Conservation (phyloP, 179 eudicot species). For the Actinidia arguta region DNA sequence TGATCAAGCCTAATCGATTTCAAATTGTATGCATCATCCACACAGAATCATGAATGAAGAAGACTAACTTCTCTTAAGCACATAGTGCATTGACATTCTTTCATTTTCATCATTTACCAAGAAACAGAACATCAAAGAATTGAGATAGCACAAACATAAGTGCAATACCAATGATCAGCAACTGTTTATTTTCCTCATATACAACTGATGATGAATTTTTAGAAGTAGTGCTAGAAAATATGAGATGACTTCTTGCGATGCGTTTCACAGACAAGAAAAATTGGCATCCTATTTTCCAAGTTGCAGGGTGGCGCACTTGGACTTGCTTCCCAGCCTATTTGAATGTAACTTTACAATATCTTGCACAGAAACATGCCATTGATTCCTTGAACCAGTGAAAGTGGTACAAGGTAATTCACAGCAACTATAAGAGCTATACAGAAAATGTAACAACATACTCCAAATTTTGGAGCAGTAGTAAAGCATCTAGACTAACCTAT, state of each 20-base stretch:
- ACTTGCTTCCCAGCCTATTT: no score
- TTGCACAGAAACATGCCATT: not conserved
- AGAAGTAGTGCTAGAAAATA: not conserved
- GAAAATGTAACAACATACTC: not conserved
- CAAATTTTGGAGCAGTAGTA: not conserved
- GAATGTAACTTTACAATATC: not conserved
- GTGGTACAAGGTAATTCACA: not conserved
- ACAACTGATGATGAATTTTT: not conserved
- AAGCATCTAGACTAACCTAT: slow-evolving; percentile 11
- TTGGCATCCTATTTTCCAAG: not conserved
- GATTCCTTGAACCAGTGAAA: not conserved
- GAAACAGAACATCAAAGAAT: not conserved
- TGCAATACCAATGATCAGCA: not conserved
- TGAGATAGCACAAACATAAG: not conserved
- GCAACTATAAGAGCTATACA: slow-evolving; percentile 11
- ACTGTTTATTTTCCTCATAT: slow-evolving; percentile 10
- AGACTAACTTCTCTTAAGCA: not conserved
- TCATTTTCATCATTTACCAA: slow-evolving; percentile 3
- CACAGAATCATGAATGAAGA: not conserved
- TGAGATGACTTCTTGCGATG: not conserved
- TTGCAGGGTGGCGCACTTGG: no score
- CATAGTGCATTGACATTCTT: not conserved
- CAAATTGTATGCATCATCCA: not conserved
- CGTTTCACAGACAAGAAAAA: not conserved
- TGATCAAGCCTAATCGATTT: not conserved